phyloP scores from a whole-genome alignment of 2,329 filamentous ascomycete species.

The Xylaria sp. region DNA sequence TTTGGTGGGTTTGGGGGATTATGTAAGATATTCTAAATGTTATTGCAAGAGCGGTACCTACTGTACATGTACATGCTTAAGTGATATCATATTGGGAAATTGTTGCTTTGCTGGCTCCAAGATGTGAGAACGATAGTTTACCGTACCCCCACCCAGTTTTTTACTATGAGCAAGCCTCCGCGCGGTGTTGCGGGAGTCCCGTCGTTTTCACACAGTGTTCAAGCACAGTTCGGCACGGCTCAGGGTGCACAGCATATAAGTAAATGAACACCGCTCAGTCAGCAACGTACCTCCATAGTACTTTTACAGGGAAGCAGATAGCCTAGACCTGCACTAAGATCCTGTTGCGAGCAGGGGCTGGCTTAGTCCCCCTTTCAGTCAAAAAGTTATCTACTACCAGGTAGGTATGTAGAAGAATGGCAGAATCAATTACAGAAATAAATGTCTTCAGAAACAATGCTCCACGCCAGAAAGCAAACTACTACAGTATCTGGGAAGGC shows the following conservation, averaged over 20 bases:
- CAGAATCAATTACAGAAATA: slow-evolving; percentile 5
- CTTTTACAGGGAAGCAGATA: too few relatives aligned
- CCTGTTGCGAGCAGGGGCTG: slow-evolving; percentile 4
- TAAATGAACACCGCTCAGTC: not conserved
- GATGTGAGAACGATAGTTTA: not conserved
- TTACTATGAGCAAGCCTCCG: not conserved
- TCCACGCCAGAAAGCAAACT: not conserved
- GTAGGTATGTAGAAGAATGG: too few relatives aligned
- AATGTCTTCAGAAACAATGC: not conserved
- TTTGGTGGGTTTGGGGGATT: too few relatives aligned
- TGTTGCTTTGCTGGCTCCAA: not conserved
- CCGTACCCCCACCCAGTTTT: too few relatives aligned
- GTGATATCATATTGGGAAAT: not conserved
- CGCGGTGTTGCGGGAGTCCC: not conserved
- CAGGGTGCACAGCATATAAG: not conserved
- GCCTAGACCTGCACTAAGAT: slow-evolving; percentile 5
- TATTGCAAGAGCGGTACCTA: too few relatives aligned
- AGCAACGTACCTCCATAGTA: too few relatives aligned
- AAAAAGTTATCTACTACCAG: too few relatives aligned
- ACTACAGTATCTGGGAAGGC: not conserved
- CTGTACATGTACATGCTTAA: not conserved
- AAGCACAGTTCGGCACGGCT: too few relatives aligned
- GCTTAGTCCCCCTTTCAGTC: not conserved
- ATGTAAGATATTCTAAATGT: too few relatives aligned
- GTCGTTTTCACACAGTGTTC: not conserved